Conservation (phyloP, 1,139 yeast species). For the Pichia sp. region DNA sequence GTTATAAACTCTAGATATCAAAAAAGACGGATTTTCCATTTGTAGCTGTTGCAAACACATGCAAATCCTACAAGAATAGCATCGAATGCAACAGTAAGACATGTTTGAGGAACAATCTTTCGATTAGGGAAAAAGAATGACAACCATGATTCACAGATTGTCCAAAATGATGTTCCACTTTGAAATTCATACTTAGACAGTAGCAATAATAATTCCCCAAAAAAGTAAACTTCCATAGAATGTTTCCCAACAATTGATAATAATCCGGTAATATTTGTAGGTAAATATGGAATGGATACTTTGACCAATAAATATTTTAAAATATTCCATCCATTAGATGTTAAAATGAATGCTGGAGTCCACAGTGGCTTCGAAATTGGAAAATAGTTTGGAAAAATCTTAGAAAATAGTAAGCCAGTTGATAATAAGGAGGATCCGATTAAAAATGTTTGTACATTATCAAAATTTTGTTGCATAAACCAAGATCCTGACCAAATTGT, state of each 20-base stretch:
- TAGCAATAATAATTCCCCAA: constrained; percentile 15
- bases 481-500: constrained; percentile 33
- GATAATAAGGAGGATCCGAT: constrained; percentile 26
- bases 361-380: constrained; percentile 34
- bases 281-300: constrained; percentile 23
- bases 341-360: constrained; percentile 32
- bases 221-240: constrained; percentile 29
- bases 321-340: constrained; percentile 12
- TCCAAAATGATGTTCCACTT: constrained; percentile 3
- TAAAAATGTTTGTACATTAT: constrained; percentile 21
- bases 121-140: not conserved
- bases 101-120: not conserved
- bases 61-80: constrained; percentile 3
- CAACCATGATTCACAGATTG: not conserved
- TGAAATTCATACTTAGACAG: constrained; percentile 5
- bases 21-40: constrained; percentile 8
- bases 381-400: constrained; percentile 26
- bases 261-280: constrained; percentile 16
- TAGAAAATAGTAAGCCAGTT: constrained; percentile 25
- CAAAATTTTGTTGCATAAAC: constrained; percentile 22
- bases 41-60: constrained; percentile 1
- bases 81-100: constrained; percentile 1
- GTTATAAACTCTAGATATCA: not conserved
- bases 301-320: constrained; percentile 8
- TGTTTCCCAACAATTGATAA: constrained; percentile 27